A percentile compares a stretch with the other conserved stretches of the same genome.
Evolutionary conservation across 1,284 basidiomycete species (phyloP).

Genomic region (Naganishia sp.): DNA sequence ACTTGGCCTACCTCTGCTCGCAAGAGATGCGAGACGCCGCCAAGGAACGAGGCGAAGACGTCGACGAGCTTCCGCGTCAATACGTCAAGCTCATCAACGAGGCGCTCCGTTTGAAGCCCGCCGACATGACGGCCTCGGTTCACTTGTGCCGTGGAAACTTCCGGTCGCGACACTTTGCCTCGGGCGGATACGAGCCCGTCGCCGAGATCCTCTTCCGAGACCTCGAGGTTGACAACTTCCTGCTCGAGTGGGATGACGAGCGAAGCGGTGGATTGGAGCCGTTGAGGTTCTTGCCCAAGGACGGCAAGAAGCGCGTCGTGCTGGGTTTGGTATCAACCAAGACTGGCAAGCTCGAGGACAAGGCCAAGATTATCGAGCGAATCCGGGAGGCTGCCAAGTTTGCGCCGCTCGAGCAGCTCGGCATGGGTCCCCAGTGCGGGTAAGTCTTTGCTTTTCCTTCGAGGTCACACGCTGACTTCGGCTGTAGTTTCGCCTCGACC

Average conservation of each 20-base stretch:
- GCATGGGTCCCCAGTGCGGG: constrained; percentile 42
- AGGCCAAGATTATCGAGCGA: constrained; percentile 61
- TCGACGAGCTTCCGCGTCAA: constrained; percentile 39
- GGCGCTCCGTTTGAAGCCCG: constrained; percentile 42
- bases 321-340: constrained; percentile 74
- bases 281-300: constrained; percentile 63
- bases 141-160: constrained; percentile 52
- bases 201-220: constrained; percentile 61
- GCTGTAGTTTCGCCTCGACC: constrained; percentile 31
- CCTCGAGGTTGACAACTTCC: constrained; percentile 71
- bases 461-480: not conserved
- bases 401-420: constrained; percentile 40
- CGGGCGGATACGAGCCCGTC: constrained; percentile 52
- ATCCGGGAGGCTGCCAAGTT: constrained; percentile 65
- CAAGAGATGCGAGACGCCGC: constrained; percentile 41
- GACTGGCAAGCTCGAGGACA: constrained; percentile 65
- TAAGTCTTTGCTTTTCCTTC: constrained; percentile 8
- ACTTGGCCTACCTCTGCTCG: constrained; percentile 34
- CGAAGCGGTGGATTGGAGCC: constrained; percentile 70
- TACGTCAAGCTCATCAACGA: constrained; percentile 47
- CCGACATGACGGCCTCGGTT: constrained; percentile 49
- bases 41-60: constrained; percentile 39
- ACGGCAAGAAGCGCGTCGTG: constrained; percentile 61
- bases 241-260: constrained; percentile 71
- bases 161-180: constrained; percentile 41